Percentiles rank a stretch among this genome's conserved stretches.
Conservation (phyloP, 257 asterid species). For the Solanum infundibuliforme region DNA sequence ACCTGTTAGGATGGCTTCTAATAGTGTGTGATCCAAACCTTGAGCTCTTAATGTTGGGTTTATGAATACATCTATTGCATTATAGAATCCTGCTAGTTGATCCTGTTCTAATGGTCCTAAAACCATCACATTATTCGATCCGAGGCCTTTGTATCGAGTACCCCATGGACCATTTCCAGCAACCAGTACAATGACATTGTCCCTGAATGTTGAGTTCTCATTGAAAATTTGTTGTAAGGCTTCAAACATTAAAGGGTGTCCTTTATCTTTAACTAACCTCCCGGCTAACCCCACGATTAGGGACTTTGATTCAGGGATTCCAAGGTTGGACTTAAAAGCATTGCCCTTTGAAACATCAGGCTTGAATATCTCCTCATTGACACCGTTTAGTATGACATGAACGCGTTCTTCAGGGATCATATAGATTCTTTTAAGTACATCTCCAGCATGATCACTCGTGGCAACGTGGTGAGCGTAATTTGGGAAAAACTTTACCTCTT, state of each 20-base stretch:
- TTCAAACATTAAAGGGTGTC: constrained; percentile 59
- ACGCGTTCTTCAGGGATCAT: constrained; percentile 69
- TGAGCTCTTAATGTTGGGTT: constrained; percentile 78
- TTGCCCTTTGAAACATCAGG: constrained; percentile 1
- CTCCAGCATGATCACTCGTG: constrained; percentile 65
- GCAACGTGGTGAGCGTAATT: constrained; percentile 69
- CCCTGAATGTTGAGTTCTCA: constrained; percentile 29
- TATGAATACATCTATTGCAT: constrained; percentile 41
- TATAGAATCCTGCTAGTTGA: constrained; percentile 48
- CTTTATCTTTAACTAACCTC: constrained; percentile 74
- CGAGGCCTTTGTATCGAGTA: constrained; percentile 43
- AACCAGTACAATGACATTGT: constrained; percentile 38
- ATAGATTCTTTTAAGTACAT: constrained; percentile 56
- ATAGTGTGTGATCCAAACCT: constrained; percentile 66
- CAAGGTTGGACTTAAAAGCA: constrained; percentile 1
- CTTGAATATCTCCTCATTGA: neutral
- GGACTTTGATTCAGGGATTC: constrained; percentile 13
- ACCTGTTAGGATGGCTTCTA: constrained; percentile 65
- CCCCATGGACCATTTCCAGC: constrained; percentile 90
- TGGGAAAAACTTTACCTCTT: constrained; percentile 52
- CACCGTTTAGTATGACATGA: constrained; percentile 37
- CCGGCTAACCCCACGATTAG: constrained; percentile 60
- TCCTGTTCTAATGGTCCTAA: constrained; percentile 48
- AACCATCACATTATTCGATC: constrained; percentile 30
- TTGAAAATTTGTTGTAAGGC: constrained; percentile 46